phyloP scores from a whole-genome alignment of 306 rosid species.

The Trifolium subterraneum region DNA sequence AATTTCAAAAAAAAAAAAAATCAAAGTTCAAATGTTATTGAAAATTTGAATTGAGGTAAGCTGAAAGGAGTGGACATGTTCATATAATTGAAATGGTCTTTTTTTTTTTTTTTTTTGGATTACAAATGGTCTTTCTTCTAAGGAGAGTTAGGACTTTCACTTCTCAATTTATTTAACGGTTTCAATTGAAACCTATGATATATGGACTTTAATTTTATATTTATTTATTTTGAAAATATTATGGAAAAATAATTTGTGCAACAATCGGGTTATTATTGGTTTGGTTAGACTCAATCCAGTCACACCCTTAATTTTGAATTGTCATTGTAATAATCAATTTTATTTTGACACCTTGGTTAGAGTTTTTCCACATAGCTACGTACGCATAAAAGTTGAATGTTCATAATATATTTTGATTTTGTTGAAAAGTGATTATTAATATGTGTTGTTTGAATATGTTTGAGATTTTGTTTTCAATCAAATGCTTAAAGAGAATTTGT shows the following conservation, averaged over 20 bases:
- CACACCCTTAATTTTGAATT: background rate
- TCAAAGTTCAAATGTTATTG: background rate
- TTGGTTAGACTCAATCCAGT: background rate
- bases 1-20: background rate
- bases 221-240: background rate
- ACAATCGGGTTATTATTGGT: no score
- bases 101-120: background rate
- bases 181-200: conserved; percentile 23
- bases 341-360: background rate
- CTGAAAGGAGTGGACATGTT: background rate
- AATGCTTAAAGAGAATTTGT: no score
- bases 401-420: background rate
- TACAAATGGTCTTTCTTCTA: conserved; percentile 2
- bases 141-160: background rate
- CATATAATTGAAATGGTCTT: conserved; percentile 20
- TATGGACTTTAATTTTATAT: background rate
- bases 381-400: background rate
- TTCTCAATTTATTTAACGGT: conserved; percentile 27
- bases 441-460: background rate
- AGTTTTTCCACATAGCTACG: background rate
- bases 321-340: background rate
- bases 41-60: background rate
- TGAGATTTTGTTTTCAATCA: no score
- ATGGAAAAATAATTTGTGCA: no score
- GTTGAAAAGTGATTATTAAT: background rate